phyloP scores from a whole-genome alignment of 306 rosid genomes.

The Pueraria montana region DNA sequence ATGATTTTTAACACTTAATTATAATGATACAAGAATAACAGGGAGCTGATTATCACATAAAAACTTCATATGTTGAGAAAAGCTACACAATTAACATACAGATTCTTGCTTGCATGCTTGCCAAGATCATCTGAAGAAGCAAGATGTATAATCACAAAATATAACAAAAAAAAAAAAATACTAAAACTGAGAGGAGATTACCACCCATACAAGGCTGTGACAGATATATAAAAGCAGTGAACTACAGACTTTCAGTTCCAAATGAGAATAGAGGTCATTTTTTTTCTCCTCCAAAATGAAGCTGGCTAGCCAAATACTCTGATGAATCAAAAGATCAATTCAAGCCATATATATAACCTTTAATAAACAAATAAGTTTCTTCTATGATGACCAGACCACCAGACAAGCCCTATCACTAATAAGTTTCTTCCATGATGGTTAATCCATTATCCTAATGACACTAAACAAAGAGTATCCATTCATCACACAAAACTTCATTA shows the following conservation, averaged over 20 bases:
- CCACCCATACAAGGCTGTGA: not conserved
- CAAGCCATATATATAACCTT: not conserved
- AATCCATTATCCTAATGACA: not conserved
- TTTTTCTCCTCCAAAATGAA: not conserved
- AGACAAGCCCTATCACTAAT: not conserved
- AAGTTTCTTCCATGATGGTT: not conserved
- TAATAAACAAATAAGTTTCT: not conserved
- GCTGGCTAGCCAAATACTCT: not conserved
- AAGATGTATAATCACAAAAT: not conserved
- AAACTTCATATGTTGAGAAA: not conserved
- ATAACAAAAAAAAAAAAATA: not conserved
- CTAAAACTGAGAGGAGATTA: not conserved
- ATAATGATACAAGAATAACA: not conserved
- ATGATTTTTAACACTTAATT: not conserved
- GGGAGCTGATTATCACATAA: not conserved
- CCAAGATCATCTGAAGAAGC: too few relatives aligned
- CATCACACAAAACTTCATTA: conserved; percentile 13
- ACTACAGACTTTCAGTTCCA: not conserved
- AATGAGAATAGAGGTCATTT: not conserved
- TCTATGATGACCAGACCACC: not conserved
- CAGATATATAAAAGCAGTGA: not conserved
- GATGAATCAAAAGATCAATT: not conserved
- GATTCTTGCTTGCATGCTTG: not conserved
- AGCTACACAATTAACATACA: not conserved
- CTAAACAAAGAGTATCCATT: not conserved